phyloP scores from a whole-genome alignment of 805 yeast genomes.

The Grigorovia transvaalensis region DNA sequence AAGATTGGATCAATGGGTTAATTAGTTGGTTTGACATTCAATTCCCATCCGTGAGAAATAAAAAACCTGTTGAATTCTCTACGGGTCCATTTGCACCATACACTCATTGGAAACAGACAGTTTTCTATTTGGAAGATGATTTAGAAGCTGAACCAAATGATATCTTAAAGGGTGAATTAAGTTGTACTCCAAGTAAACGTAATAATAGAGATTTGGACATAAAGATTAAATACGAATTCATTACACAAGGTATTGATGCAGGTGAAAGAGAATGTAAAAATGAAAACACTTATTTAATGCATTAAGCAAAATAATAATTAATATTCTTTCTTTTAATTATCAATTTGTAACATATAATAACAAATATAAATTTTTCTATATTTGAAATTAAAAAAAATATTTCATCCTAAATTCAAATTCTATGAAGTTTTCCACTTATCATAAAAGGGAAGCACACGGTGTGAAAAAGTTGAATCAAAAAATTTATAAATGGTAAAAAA shows the following conservation, averaged over 20 bases:
- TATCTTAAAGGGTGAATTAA: constrained; percentile 54
- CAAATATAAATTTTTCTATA: not conserved
- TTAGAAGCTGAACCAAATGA: constrained; percentile 72
- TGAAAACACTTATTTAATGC: constrained; percentile 59
- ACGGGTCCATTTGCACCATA: constrained; percentile 92
- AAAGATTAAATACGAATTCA: constrained; percentile 46
- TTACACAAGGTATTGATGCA: constrained; percentile 33
- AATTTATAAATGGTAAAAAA: not conserved
- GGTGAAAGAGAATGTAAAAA: constrained; percentile 49
- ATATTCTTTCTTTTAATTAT: not conserved
- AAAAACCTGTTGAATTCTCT: constrained; percentile 59
- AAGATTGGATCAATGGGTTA: constrained; percentile 78
- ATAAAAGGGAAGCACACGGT: too few relatives aligned
- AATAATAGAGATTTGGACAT: constrained; percentile 91
- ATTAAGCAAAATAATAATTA: constrained; percentile 29
- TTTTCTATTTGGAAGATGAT: constrained; percentile 79
- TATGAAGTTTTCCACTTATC: too few relatives aligned
- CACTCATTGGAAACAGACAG: constrained; percentile 99
- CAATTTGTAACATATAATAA: not conserved
- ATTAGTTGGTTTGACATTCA: constrained; percentile 93
- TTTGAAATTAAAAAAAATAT: not conserved
- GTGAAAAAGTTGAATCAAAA: not conserved
- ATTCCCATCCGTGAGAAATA: constrained; percentile 51
- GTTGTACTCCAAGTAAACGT: constrained; percentile 60
- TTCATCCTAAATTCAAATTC: too few relatives aligned